Evolutionary conservation across 2,329 filamentous ascomycete genomes (phyloP).

Genomic region (Ceratocystiopsis sp.): DNA sequence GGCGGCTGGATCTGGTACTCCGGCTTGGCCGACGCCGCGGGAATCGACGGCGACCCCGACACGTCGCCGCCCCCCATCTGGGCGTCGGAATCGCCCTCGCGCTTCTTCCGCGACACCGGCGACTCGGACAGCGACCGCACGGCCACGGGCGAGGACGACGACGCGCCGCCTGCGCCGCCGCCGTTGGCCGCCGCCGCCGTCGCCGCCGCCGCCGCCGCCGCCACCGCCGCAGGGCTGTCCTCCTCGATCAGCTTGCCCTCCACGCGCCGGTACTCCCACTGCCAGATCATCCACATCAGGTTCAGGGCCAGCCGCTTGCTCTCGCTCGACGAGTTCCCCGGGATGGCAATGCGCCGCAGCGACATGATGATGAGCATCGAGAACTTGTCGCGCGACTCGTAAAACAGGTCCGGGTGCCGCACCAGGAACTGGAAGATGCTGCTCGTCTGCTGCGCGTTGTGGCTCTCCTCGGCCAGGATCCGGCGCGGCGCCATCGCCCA

Average conservation of each 20-base stretch:
- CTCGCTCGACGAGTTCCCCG: slow-evolving; percentile 74
- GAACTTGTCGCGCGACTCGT: slow-evolving; percentile 85
- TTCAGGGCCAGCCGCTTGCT: slow-evolving; percentile 82
- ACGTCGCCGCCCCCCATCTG: slow-evolving; percentile 10
- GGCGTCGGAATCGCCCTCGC: slow-evolving; percentile 35
- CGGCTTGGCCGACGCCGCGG: slow-evolving; percentile 12
- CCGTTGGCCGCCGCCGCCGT: no score
- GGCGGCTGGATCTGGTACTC: slow-evolving; percentile 53
- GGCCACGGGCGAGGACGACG: slow-evolving; percentile 8
- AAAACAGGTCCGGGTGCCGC: slow-evolving; percentile 82
- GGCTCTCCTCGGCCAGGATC: slow-evolving; percentile 83
- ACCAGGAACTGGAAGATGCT: slow-evolving; percentile 97
- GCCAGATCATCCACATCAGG: slow-evolving; percentile 78
- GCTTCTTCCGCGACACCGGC: slow-evolving; percentile 58
- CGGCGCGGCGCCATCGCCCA: slow-evolving; percentile 86
- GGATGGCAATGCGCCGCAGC: slow-evolving; percentile 69
- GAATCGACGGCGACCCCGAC: neutral
- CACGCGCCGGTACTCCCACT: slow-evolving; percentile 77
- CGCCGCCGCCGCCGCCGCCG: neutral
- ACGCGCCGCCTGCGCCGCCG: no score
- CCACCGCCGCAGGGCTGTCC: neutral
- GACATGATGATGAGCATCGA: slow-evolving; percentile 76
- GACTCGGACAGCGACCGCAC: slow-evolving; percentile 42
- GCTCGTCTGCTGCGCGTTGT: slow-evolving; percentile 88
- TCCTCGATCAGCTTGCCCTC: slow-evolving; percentile 31